Evolutionary conservation across 805 yeast genomes (phyloP).

Genomic region (Ogataea nonfermentans): DNA sequence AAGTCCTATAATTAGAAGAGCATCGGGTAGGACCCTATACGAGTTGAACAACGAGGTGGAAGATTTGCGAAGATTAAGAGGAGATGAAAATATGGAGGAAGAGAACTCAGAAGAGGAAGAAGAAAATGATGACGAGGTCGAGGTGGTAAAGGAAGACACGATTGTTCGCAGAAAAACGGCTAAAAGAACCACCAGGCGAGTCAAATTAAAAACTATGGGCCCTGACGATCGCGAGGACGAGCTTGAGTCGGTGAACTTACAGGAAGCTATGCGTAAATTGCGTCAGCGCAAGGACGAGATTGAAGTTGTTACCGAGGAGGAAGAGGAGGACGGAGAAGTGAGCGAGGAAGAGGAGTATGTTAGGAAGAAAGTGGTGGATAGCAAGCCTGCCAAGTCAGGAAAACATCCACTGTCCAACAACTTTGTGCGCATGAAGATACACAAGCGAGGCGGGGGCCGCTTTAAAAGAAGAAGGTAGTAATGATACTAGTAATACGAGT

Average conservation of each 20-base stretch:
- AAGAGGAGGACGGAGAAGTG: constrained; percentile 11
- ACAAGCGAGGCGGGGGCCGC: constrained; percentile 25
- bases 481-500: no score
- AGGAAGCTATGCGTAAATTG: constrained; percentile 38
- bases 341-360: constrained; percentile 23
- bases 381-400: constrained; percentile 22
- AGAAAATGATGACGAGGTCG: constrained; percentile 7
- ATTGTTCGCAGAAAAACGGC: constrained; percentile 38
- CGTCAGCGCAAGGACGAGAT: constrained; percentile 12
- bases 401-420: constrained; percentile 34
- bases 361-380: constrained; percentile 17
- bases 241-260: constrained; percentile 40
- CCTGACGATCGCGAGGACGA: constrained; percentile 28
- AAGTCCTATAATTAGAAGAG: constrained; percentile 29
- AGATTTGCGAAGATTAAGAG: constrained; percentile 29
- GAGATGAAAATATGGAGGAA: constrained; percentile 21
- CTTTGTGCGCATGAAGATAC: constrained; percentile 36
- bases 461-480: constrained; percentile 23
- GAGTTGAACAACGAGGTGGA: constrained; percentile 48
- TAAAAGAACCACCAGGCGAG: constrained; percentile 51
- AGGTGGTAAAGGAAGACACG: constrained; percentile 19
- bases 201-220: constrained; percentile 44
- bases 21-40: constrained; percentile 37
- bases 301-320: neutral
- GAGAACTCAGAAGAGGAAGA: constrained; percentile 16